Evolutionary conservation across 441 rosid genomes (phyloP).

Genomic region (Gossypium laxum): DNA sequence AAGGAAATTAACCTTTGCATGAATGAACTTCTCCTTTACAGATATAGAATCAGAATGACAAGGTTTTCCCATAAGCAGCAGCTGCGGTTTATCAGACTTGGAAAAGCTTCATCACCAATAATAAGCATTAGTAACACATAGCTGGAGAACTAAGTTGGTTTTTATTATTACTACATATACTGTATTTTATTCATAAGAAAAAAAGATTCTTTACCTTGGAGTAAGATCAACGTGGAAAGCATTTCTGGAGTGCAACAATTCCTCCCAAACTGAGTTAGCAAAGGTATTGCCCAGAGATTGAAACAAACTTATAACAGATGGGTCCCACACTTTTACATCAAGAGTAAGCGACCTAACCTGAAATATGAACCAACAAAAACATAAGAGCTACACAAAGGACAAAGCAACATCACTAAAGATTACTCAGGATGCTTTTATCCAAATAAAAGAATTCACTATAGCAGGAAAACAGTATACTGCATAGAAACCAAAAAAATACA

Average conservation of each 20-base stretch:
- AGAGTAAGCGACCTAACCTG: slow-evolving; percentile 98
- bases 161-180: slow-evolving; percentile 3
- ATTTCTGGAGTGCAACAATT: slow-evolving; percentile 72
- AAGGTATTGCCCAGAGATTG: slow-evolving; percentile 91
- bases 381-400: slow-evolving; percentile 7
- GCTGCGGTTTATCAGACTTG: slow-evolving; percentile 59
- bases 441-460: not conserved
- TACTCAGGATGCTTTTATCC: not conserved
- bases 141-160: slow-evolving; percentile 10
- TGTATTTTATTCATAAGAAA: slow-evolving; percentile 10
- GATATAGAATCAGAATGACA: slow-evolving; percentile 67
- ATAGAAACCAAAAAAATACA: not conserved
- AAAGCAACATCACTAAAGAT: slow-evolving; percentile 3
- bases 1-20: slow-evolving; percentile 61
- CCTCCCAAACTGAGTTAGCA: slow-evolving; percentile 97
- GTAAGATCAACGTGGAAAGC: slow-evolving; percentile 64
- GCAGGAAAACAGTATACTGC: not conserved
- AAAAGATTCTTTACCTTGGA: slow-evolving; percentile 42
- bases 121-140: slow-evolving; percentile 23
- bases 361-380: slow-evolving; percentile 22
- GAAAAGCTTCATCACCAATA: slow-evolving; percentile 35
- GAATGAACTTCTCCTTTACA: slow-evolving; percentile 93
- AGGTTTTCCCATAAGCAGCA: slow-evolving; percentile 58
- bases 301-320: slow-evolving; percentile 86
- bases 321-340: slow-evolving; percentile 98